Conservation (phyloP, 2,329 filamentous ascomycete species). For the Fusarium ambrosium region DNA sequence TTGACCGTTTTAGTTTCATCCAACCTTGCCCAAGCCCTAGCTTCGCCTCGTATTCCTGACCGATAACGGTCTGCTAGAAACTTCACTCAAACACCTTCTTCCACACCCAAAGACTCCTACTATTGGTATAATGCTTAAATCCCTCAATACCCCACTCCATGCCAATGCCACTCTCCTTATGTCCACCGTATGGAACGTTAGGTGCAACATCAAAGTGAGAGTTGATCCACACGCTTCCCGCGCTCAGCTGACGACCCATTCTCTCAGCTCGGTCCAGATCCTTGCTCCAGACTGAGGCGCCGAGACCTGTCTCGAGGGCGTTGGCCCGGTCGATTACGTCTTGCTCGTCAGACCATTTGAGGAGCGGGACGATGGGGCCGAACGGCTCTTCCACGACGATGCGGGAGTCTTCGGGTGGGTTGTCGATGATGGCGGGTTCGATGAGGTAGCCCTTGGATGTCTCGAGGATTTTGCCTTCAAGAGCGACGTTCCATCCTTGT, state of each 20-base stretch:
- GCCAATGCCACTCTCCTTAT: conserved; percentile 66
- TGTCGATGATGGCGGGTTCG: conserved; percentile 70
- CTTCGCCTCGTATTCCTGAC: neutral
- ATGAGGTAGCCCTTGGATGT: conserved; percentile 66
- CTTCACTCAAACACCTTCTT: neutral
- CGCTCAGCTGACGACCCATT: conserved; percentile 67
- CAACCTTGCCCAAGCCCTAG: neutral
- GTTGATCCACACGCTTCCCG: conserved; percentile 74
- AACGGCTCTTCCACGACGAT: conserved; percentile 69
- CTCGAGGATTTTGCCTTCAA: conserved; percentile 39
- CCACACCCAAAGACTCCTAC: conserved; percentile 7
- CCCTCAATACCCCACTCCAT: conserved; percentile 57
- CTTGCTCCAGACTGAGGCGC: conserved; percentile 69
- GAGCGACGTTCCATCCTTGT: conserved; percentile 58
- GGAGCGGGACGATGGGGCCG: conserved; percentile 72
- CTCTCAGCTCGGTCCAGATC: conserved; percentile 64
- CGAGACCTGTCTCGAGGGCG: conserved; percentile 64
- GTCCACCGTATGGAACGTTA: conserved; percentile 61
- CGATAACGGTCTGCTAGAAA: neutral
- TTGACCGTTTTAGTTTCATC: neutral
- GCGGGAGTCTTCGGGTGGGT: conserved; percentile 68
- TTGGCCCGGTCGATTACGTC: conserved; percentile 71
- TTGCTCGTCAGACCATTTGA: conserved; percentile 72
- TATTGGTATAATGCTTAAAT: conserved; percentile 24
- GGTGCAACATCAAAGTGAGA: conserved; percentile 56